Base-by-base conservation (phyloP, 1,284 basidiomycete genomes). In the Rhodotorula sp. region DNA sequence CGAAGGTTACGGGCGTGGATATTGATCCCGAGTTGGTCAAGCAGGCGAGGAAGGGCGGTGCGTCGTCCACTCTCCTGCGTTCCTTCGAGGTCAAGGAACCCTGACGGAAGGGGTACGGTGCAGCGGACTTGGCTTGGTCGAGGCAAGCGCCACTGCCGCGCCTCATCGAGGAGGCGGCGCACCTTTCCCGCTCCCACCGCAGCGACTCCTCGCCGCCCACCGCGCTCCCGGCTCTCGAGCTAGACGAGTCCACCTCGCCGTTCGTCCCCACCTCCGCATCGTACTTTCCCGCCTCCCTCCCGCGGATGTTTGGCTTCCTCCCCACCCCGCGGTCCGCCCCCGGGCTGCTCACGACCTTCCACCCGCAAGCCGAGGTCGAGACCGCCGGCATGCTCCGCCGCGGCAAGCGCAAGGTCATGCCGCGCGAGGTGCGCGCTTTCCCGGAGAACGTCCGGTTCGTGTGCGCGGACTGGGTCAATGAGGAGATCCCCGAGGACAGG, bases 361-460 rank as follows among this genome's bases (percentile, higher is more conserved):
- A 82, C 81, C 54, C 78, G 81, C 50, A 64, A 74, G 3, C 36
- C 8, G 57, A 66, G 48, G 53, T 64, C 59, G 55, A 77, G 53
- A 61, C 54, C 25, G 58, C 60, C 51, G 66, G 51, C 29, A 65
- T 59, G 27, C 46, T 21, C 59, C 56, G 63, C 29, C 48, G 58
- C 48, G 65, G 46, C 27, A 71, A 69, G 58, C 44, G 73, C 21
- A 76, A 66, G 41, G 68, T 66, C 41, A 72, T 72, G 73, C 71
- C 74, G 12, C 50, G 56, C 21, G 71, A 76, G 55, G 39, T 34
- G n/a, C 29, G 69, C 66, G 41, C 64, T 5, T 93, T 92, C 74
- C 91, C 91, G 0, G 88, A 91, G 76, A 93, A 93, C 71, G 77
- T 91, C 39, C 80, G 84, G 2, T 92, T 92, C 79, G 84, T 87